Percentiles rank a stretch among this genome's conserved stretches.
These are phyloP conservation scores for Pleurotus pulmonarius DNA, from an alignment of 768 basidiomycete species.

Conservation along the genomic window DNA sequence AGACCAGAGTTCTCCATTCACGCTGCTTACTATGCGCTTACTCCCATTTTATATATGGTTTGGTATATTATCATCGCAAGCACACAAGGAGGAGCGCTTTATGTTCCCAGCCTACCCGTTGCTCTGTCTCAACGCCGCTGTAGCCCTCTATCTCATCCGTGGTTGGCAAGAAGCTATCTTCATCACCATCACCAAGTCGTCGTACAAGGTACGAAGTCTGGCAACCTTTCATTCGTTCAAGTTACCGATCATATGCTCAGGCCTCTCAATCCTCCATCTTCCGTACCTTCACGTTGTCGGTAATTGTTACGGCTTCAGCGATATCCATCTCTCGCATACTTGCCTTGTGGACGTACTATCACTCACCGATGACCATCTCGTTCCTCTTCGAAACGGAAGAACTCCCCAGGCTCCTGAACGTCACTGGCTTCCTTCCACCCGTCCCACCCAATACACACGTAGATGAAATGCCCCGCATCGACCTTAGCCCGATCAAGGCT, in stretches of 20 bases:
- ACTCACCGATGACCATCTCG: slow-evolving; percentile 74
- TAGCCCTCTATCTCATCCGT: slow-evolving; percentile 78
- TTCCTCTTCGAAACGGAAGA: slow-evolving; percentile 73
- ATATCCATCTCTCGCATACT: slow-evolving; percentile 78
- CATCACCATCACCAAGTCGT: slow-evolving; percentile 74
- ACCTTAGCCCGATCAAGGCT: slow-evolving; percentile 62
- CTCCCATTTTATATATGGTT: slow-evolving; percentile 92
- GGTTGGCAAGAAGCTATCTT: slow-evolving; percentile 84
- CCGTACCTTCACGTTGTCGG: slow-evolving; percentile 66
- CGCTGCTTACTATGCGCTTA: slow-evolving; percentile 71
- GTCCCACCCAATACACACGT: slow-evolving; percentile 31
- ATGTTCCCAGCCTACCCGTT: slow-evolving; percentile 93
- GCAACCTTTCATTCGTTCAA: neutral
- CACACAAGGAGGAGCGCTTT: slow-evolving; percentile 99
- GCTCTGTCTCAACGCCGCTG: slow-evolving; percentile 91
- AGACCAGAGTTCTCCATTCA: slow-evolving; percentile 77
- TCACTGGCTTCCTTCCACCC: slow-evolving; percentile 57
- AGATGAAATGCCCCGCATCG: slow-evolving; percentile 48
- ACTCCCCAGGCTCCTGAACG: slow-evolving; percentile 78
- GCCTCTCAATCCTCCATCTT: slow-evolving; percentile 77
- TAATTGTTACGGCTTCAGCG: slow-evolving; percentile 61
- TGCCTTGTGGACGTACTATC: slow-evolving; percentile 87
- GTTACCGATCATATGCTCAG: slow-evolving; percentile 31
- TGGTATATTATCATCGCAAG: slow-evolving; percentile 70
- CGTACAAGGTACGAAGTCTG: slow-evolving; percentile 65